phyloP scores from a whole-genome alignment of 371 early-diverging fungal genomes.

The Choanephora cucurbitarum region DNA sequence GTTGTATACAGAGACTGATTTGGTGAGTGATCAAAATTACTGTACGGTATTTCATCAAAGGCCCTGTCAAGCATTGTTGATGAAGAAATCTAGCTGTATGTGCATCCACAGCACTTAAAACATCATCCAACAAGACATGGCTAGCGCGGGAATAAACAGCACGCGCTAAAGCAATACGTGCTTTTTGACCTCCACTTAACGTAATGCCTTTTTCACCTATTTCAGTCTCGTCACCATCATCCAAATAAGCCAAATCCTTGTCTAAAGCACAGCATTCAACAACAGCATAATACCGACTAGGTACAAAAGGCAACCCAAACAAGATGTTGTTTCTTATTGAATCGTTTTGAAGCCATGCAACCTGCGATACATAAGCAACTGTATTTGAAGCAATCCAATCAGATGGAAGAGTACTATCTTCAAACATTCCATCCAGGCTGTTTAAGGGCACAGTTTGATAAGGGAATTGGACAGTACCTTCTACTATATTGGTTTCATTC shows the following conservation, averaged over 20 bases:
- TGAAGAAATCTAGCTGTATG: constrained; percentile 89
- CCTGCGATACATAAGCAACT: constrained; percentile 36
- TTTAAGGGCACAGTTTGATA: constrained; percentile 1
- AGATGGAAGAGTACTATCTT: constrained; percentile 12
- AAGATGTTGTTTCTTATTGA: constrained; percentile 70
- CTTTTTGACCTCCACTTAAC: constrained; percentile 78
- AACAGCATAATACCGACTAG: constrained; percentile 54
- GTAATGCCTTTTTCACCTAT: constrained; percentile 89
- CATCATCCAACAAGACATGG: constrained; percentile 81
- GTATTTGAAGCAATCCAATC: constrained; percentile 26
- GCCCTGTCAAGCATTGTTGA: constrained; percentile 67
- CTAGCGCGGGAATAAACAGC: constrained; percentile 81
- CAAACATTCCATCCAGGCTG: constrained; percentile 8
- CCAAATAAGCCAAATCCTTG: constrained; percentile 60
- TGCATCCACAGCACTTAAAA: constrained; percentile 79
- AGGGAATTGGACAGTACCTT: constrained; percentile 18
- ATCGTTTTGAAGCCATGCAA: constrained; percentile 86
- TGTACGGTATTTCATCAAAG: constrained; percentile 76
- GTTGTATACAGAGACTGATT: constrained; percentile 72
- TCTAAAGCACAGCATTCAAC: constrained; percentile 62
- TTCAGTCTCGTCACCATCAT: constrained; percentile 89
- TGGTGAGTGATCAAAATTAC: constrained; percentile 90
- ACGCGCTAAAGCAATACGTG: constrained; percentile 81
- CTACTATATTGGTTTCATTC: constrained; percentile 35
- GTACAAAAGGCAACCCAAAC: constrained; percentile 51